Conservation (phyloP, 2,329 filamentous ascomycete genomes). For the Microdochium paspali region DNA sequence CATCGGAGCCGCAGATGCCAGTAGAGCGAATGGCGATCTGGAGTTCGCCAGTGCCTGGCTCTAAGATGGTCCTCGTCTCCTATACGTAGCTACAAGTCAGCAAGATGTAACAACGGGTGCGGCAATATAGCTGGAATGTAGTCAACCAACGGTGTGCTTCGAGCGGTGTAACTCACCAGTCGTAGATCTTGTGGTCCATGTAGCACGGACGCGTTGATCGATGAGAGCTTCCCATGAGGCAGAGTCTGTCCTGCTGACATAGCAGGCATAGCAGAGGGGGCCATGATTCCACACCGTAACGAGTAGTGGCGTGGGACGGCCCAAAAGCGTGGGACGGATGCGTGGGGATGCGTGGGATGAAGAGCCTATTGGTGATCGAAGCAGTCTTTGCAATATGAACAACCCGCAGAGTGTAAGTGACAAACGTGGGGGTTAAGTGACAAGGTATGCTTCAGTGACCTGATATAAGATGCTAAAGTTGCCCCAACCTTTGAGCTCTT, state of each 20-base stretch:
- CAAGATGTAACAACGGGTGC: conserved; percentile 7
- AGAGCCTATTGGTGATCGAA: background rate
- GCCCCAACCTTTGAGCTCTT: background rate
- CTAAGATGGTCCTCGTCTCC: conserved; percentile 40
- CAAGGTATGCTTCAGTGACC: background rate
- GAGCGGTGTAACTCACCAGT: conserved; percentile 33
- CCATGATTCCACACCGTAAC: conserved; percentile 30
- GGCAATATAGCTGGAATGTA: conserved; percentile 1
- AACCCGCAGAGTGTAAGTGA: background rate
- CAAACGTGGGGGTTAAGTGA: background rate
- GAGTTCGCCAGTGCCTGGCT: conserved; percentile 42
- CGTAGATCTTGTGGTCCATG: conserved; percentile 47
- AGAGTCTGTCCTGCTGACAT: conserved; percentile 32
- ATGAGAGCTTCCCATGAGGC: conserved; percentile 29
- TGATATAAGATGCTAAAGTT: background rate
- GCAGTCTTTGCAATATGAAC: background rate
- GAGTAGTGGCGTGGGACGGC: conserved; percentile 24
- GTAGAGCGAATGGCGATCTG: conserved; percentile 58
- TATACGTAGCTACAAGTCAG: conserved; percentile 17
- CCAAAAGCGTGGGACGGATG: background rate
- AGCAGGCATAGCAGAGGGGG: conserved; percentile 38
- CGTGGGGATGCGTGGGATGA: conserved; percentile 1
- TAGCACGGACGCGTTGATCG: conserved; percentile 44
- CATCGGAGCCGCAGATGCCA: conserved; percentile 61
- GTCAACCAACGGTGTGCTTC: conserved; percentile 5